These are phyloP conservation scores for Pleurotus giganteus DNA, from an alignment of 768 basidiomycete genomes.

Conservation along the genomic window DNA sequence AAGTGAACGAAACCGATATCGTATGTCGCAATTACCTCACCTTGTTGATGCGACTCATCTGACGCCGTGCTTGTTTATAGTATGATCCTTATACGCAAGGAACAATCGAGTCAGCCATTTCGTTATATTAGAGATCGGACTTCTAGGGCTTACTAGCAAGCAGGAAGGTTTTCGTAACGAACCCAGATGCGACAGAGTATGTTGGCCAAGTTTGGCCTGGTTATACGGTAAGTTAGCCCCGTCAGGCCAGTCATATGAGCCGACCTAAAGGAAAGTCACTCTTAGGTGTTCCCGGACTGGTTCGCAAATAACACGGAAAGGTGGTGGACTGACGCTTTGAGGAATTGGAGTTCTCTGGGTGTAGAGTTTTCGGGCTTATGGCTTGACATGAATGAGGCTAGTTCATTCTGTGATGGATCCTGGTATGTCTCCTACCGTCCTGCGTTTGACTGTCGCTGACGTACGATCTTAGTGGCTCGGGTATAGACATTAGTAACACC, in stretches of 20 bases:
- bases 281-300: slow-evolving; percentile 63
- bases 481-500: slow-evolving; percentile 56
- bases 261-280: no score
- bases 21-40: slow-evolving; percentile 35
- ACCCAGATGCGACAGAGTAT: slow-evolving; percentile 71
- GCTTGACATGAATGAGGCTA: slow-evolving; percentile 69
- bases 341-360: no score
- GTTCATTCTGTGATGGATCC: slow-evolving; percentile 63
- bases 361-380: slow-evolving; percentile 67
- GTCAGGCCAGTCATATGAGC: no score
- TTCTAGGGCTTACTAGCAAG: not conserved
- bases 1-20: slow-evolving; percentile 57
- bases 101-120: slow-evolving; percentile 40
- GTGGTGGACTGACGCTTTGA: slow-evolving; percentile 66
- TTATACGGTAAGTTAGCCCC: slow-evolving; percentile 52
- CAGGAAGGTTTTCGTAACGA: slow-evolving; percentile 72
- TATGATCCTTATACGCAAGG: slow-evolving; percentile 70
- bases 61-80: slow-evolving; percentile 34
- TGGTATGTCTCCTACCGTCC: slow-evolving; percentile 34
- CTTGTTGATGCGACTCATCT: not conserved
- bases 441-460: no score
- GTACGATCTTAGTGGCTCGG: no score
- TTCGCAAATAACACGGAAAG: slow-evolving; percentile 47
- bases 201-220: slow-evolving; percentile 80
- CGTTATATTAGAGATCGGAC: slow-evolving; percentile 16